Base-by-base conservation (phyloP, 257 asterid genomes). In the Nyctanthes arbortristis region DNA sequence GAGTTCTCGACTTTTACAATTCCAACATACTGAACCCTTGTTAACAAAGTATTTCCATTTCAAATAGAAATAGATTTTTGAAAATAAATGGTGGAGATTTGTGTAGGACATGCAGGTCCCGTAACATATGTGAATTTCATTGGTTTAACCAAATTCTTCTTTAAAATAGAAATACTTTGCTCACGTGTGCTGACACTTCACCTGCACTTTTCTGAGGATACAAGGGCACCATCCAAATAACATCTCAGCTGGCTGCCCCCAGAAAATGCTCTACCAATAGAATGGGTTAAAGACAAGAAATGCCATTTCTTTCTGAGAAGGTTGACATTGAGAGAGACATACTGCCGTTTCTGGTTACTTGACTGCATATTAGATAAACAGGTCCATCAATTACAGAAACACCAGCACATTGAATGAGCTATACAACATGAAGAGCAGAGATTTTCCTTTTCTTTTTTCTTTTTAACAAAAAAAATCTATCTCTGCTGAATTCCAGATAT, bases 201-300 rank as follows among this genome's bases (percentile, higher is more conserved):
- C 99, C 97, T 94, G 97, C 99, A 94, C 83, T 85, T 94, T 76
- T 91, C 99, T 24, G 96, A 82, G 72, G 84, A 84, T 33, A 86
- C 80, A 63, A 91, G 96, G 85, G 79, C 86, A 64, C 99, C 99
- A 64, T 94, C 97, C 84, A 94, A 73, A 81, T 82, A 94, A 82
- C 96, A 94, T 81, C 78, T 94, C 66, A 94, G 82, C 82, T 86
- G 97, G 86, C 97, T 94, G 27, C 99, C 99, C 74, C 99, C 97
- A 2, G 99, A 94, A 94, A 94, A 94, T 78, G 97, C 79, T 84
- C 99, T 83, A 76, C 99, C 97, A 74, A 91, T 84, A 67, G 94
- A 88, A 82, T 94, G 99, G 52, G 91, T 96, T 78, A 94, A 68
- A 80, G 92, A 84, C 81, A 94, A 77, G 77, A 91, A 89, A 78